Base-by-base conservation (phyloP, 371 early-diverging fungal genomes). In the Funneliformis caledonium region DNA sequence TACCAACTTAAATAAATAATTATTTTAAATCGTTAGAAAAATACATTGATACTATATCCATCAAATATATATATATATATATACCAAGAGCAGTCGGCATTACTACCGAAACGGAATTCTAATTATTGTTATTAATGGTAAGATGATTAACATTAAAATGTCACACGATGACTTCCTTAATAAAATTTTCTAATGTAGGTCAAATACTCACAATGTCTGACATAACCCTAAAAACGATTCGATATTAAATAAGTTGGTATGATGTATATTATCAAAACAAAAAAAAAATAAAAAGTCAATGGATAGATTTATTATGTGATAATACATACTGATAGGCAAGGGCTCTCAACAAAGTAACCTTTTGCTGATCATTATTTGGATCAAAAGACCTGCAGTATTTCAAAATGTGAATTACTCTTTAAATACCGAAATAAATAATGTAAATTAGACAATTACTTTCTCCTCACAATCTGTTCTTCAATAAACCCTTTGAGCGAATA, bases 31-130 rank as follows among this genome's bases (percentile, higher is more conserved):
- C 16, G 67, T 33, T 65, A 14, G 26, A 42, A 19, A 65, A 14
- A 26, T 12, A 52, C 26, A 56, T 31, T 43, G 31, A 10, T 2
- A 43, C 2, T 8, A 70, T 47, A 7, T 12, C 65, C 87, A 60
- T 52, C 7, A 10, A 64, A 10, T 26, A 22, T 33, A 26, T 76
- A 22, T 50, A 56, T n/a, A 42, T 65, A n/a, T n/a, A 31, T 19
- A 42, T 22, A 48, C 86, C 87, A 56, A 96, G 85, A 6, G 95
- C 95, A 2, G 96, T 94, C 1, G 96, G 96, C 96, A 95, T 96
- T 9, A 95, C 92, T 47, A 95, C 95, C 1, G 91, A 87, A 60
- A 89, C 87, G 2, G 88, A 82, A 82, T 92, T 93, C 89, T 89
- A 80, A 82, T 84, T 85, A 82, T 87, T 87, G 47, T 6, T n/a